Percentiles rank a stretch among this genome's conserved stretches.
phyloP scores from a whole-genome alignment of 139 green algal genomes.

The Tetradesmus lagerheimii region DNA sequence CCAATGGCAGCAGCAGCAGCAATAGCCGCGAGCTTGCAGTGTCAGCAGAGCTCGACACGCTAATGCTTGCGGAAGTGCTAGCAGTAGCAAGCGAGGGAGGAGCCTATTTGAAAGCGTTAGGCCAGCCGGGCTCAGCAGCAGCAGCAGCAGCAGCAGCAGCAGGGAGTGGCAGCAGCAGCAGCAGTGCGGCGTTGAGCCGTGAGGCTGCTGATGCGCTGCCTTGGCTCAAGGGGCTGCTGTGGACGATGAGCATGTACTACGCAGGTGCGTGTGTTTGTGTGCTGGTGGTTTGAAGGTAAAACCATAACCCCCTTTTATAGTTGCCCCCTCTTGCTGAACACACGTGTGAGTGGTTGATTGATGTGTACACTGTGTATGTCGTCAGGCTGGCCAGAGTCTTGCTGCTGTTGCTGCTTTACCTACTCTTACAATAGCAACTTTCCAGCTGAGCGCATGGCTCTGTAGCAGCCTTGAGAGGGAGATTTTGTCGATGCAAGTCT shows the following conservation, averaged over 20 bases:
- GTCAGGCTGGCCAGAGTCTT: no score
- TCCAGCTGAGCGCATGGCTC: no score
- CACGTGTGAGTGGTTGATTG: no score
- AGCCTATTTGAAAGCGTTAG: background rate
- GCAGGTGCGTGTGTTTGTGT: constrained; percentile 28
- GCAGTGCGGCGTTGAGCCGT: constrained; percentile 4
- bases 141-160: constrained; percentile 22
- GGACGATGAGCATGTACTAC: constrained; percentile 87
- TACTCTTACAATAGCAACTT: no score
- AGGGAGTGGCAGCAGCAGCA: constrained; percentile 10
- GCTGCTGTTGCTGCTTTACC: no score
- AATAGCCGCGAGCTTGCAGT: background rate
- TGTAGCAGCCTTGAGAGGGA: no score
- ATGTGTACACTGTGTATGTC: no score
- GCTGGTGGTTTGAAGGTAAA: no score
- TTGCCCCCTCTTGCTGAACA: no score
- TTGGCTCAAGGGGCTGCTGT: constrained; percentile 76
- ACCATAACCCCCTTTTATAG: no score
- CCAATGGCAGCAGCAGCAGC: constrained; percentile 14
- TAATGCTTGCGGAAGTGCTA: constrained; percentile 12
- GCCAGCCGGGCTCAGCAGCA: background rate
- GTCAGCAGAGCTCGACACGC: constrained; percentile 15
- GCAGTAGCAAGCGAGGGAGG: background rate
- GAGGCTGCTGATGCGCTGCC: constrained; percentile 23
- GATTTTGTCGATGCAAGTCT: no score